Base-by-base conservation (phyloP, 345 rosid species). In the Pugionium dolabratum region DNA sequence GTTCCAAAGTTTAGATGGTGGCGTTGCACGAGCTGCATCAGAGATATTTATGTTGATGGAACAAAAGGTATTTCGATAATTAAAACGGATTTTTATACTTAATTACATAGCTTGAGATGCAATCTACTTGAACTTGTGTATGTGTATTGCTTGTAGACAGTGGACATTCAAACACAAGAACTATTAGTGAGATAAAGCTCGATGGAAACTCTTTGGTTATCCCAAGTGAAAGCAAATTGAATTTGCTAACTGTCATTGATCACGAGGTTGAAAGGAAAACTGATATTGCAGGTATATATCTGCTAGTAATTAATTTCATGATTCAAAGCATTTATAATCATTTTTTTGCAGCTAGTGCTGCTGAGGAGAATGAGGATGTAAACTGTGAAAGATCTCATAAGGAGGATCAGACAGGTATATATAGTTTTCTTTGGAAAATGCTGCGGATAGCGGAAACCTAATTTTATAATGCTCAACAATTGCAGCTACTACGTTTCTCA, bases 1-100 rank as follows among this genome's bases (percentile, higher is more conserved):
- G 79, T 76, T 67, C 88, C 84, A 5, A 80, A 81, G 57, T 86
- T 62, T 64, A 81, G 82, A 79, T 78, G 77, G 79, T 82, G 86
- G 88, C 61, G 62, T 49, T 85, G 94, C 69, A 71, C 54, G 50
- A 80, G 71, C 70, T 86, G 94, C 57, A 48, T 70, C 47, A 72
- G 31, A 49, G 79, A 81, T 49, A 62, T 62, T 48, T 68, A 58
- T 29, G 54, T 57, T 47, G 71, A 73, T 73, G 66, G 42, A 34
- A 64, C 44, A 29, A 70, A 40, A 30, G 79, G 67, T 18, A 18
- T 18, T 18, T 18, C 58, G 33, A 32, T n/a, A 4, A 5, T 18
- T 59, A 34, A 32, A 42, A 29, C 18, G 18, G 18, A 18, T 18
- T 18, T 18, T 18, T 18, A 18, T 18, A 18, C 18, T 18, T 18